phyloP scores from a whole-genome alignment of 2,329 filamentous ascomycete species.

The Colletotrichum filicis region DNA sequence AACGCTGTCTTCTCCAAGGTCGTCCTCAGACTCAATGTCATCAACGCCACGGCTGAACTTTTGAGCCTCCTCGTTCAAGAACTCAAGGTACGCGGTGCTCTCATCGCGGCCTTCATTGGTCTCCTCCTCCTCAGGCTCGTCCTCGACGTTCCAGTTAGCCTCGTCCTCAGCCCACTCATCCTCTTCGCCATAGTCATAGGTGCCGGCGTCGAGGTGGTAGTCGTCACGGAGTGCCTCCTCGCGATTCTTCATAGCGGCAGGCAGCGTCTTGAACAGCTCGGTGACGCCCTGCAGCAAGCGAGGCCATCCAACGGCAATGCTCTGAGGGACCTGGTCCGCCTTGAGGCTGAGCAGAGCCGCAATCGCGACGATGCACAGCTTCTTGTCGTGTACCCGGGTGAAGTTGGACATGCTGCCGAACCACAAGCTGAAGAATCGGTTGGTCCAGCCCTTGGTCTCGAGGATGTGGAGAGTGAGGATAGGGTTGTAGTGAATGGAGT shows the following conservation, averaged over 20 bases:
- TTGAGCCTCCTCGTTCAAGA: slow-evolving; percentile 92
- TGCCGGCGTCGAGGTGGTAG: slow-evolving; percentile 73
- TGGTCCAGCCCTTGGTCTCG: slow-evolving; percentile 94
- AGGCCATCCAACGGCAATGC: slow-evolving; percentile 95
- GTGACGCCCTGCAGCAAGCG: slow-evolving; percentile 89
- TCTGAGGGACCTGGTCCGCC: slow-evolving; percentile 86
- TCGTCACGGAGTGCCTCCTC: slow-evolving; percentile 94
- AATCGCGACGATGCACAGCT: slow-evolving; percentile 95
- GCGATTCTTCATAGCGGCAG: slow-evolving; percentile 87
- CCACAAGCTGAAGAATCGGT: slow-evolving; percentile 99
- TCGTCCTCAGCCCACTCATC: slow-evolving; percentile 88
- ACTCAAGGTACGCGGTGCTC: slow-evolving; percentile 93
- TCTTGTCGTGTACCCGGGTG: slow-evolving; percentile 96
- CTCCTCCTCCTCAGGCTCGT: slow-evolving; percentile 75
- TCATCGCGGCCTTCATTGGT: slow-evolving; percentile 82
- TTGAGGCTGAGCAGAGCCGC: slow-evolving; percentile 83
- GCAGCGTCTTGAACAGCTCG: slow-evolving; percentile 90
- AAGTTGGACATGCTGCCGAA: slow-evolving; percentile 96
- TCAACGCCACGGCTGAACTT: slow-evolving; percentile 79
- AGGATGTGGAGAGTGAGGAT: slow-evolving; percentile 84
- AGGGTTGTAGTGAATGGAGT: slow-evolving; percentile 97
- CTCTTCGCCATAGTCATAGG: slow-evolving; percentile 74
- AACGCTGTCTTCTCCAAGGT: slow-evolving; percentile 91
- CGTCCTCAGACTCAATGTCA: slow-evolving; percentile 81
- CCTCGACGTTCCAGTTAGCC: slow-evolving; percentile 81